phyloP scores from a whole-genome alignment of 1,139 yeast species.

The Meyerozyma sp. region DNA sequence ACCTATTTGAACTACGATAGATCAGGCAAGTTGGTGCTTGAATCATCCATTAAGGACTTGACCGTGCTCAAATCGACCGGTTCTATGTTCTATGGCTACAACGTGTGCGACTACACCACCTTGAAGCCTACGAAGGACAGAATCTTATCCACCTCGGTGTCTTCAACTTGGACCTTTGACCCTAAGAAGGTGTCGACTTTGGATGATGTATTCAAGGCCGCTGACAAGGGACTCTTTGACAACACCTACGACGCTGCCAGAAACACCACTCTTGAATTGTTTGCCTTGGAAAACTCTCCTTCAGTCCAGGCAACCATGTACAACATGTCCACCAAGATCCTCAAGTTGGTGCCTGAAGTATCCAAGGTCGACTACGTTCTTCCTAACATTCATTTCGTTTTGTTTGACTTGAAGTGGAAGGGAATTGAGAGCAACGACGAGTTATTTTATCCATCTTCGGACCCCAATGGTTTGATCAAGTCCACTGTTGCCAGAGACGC shows the following conservation, averaged over 20 bases:
- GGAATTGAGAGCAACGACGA: constrained; percentile 76
- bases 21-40: constrained; percentile 44
- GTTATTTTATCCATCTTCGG: constrained; percentile 82
- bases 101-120: constrained; percentile 84
- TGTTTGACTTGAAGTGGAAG: constrained; percentile 78
- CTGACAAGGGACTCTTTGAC: constrained; percentile 63
- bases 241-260: constrained; percentile 55
- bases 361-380: constrained; percentile 64
- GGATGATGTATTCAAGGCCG: constrained; percentile 44
- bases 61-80: constrained; percentile 92
- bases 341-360: constrained; percentile 51
- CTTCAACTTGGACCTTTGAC: constrained; percentile 68
- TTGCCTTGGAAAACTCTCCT: constrained; percentile 82
- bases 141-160: constrained; percentile 82
- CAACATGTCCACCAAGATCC: constrained; percentile 76
- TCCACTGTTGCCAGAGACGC: constrained; percentile 70
- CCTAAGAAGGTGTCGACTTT: constrained; percentile 46
- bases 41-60: constrained; percentile 75
- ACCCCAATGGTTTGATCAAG: constrained; percentile 88
- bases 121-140: constrained; percentile 78
- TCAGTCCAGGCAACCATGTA: constrained; percentile 96
- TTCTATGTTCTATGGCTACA: constrained; percentile 84
- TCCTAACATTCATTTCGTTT: constrained; percentile 88
- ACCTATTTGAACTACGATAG: constrained; percentile 50
- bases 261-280: constrained; percentile 63